phyloP scores from a whole-genome alignment of 495 filamentous ascomycete species.

The Cryomyces minteri region DNA sequence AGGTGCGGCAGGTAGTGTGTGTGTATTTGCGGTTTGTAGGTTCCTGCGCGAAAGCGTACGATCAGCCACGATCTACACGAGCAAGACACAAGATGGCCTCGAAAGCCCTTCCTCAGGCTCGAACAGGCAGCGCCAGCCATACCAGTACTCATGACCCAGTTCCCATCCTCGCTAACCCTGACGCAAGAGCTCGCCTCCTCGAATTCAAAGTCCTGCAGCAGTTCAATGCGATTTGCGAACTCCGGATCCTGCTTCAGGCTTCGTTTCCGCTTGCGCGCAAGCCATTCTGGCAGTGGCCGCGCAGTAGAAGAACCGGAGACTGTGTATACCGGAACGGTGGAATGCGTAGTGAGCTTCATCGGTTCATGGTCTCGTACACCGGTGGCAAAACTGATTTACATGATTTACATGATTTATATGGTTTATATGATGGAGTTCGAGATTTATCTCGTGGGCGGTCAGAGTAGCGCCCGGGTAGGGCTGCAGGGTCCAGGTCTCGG shows the following conservation, averaged over 20 bases:
- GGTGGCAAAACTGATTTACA: too few species aligned
- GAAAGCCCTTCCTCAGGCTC: not conserved
- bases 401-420: too few species aligned
- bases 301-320: conserved; percentile 85
- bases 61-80: not conserved
- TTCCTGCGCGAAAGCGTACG: conserved; percentile 25
- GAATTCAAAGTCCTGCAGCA: conserved; percentile 96
- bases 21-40: conserved; percentile 94
- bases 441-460: too few species aligned
- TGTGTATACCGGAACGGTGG: conserved; percentile 86
- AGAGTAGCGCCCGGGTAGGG: too few species aligned
- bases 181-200: conserved; percentile 94
- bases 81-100: not conserved
- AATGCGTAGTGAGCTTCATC: conserved; percentile 83
- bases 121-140: conserved; percentile 13
- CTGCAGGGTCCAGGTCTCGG: too few species aligned
- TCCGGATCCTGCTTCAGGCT: conserved; percentile 87
- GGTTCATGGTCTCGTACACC: too few species aligned
- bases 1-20: conserved; percentile 86
- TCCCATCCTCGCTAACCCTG: conserved; percentile 81
- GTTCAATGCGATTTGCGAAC: conserved; percentile 81
- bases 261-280: conserved; percentile 75
- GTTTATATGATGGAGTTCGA: too few species aligned
- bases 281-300: conserved; percentile 85
- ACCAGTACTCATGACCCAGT: conserved; percentile 97